phyloP scores from a whole-genome alignment of 345 rosid species.

The Hevea brasiliensis region DNA sequence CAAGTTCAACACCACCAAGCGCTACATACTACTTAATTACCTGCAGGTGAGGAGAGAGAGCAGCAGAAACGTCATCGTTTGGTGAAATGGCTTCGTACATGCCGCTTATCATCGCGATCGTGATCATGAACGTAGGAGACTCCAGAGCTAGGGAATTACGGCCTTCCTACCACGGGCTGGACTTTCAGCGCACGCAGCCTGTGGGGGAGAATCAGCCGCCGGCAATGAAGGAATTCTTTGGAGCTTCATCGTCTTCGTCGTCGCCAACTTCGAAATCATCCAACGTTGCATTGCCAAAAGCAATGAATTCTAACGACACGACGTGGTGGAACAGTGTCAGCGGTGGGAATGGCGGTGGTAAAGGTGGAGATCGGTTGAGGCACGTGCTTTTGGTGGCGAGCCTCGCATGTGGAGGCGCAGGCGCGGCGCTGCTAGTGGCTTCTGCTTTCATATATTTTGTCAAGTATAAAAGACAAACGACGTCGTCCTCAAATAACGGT shows the following conservation, averaged over 20 bases:
- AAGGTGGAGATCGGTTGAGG: slow-evolving; percentile 40
- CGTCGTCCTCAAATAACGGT: not conserved
- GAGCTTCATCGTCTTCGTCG: slow-evolving; percentile 25
- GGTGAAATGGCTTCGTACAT: slow-evolving; percentile 9
- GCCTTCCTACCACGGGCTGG: slow-evolving; percentile 72
- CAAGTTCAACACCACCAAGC: no score
- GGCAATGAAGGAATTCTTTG: slow-evolving; percentile 58
- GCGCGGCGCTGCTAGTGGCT: slow-evolving; percentile 48
- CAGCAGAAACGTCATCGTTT: not conserved
- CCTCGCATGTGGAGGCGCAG: slow-evolving; percentile 61
- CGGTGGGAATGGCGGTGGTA: not conserved
- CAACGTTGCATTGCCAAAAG: slow-evolving; percentile 46
- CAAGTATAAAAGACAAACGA: slow-evolving; percentile 22
- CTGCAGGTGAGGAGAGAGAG: no score
- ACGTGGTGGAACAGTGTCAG: slow-evolving; percentile 39
- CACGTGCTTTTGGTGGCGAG: slow-evolving; percentile 67
- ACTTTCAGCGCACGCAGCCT: slow-evolving; percentile 46
- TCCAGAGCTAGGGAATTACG: slow-evolving; percentile 52
- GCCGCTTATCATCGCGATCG: slow-evolving; percentile 3
- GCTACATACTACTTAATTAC: no score
- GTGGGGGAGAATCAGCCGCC: slow-evolving; percentile 25
- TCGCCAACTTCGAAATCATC: slow-evolving; percentile 3
- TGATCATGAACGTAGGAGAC: slow-evolving; percentile 14
- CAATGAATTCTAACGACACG: slow-evolving; percentile 37
- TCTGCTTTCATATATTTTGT: slow-evolving; percentile 45